These are phyloP conservation scores for Myxozyma monticola DNA, from an alignment of 805 yeast genomes.

Conservation along the genomic window DNA sequence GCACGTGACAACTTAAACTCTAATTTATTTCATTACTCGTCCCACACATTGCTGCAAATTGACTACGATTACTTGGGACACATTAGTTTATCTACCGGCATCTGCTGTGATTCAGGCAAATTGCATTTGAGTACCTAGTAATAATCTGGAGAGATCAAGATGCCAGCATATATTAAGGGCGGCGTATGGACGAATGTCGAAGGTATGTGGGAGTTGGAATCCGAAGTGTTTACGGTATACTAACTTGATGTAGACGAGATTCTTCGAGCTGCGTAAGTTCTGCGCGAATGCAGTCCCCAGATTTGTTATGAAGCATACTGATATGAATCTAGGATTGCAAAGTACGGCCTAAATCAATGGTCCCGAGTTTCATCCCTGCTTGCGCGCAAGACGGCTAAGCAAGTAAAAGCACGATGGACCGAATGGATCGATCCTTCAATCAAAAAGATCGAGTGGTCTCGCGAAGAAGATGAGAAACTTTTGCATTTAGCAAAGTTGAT, in stretches of 20 bases:
- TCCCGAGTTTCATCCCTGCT: conserved; percentile 83
- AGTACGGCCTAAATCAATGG: conserved; percentile 95
- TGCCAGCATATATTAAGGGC: conserved; percentile 75
- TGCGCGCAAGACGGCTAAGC: conserved; percentile 83
- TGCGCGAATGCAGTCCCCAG: neutral
- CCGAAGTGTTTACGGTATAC: conserved; percentile 26
- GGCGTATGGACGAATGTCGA: conserved; percentile 85
- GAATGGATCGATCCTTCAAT: conserved; percentile 82
- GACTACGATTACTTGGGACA: too few species aligned
- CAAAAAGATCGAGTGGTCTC: conserved; percentile 64
- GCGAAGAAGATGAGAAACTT: conserved; percentile 73
- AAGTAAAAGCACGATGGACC: conserved; percentile 89
- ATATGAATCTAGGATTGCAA: conserved; percentile 51
- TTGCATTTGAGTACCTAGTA: too few species aligned
- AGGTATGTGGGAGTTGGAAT: conserved; percentile 19
- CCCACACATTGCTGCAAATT: too few species aligned
- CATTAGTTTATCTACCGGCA: too few species aligned
- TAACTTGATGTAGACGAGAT: conserved; percentile 61
- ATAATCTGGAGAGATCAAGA: neutral
- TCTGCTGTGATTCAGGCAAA: too few species aligned
- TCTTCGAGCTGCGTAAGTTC: conserved; percentile 67
- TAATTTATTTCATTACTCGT: too few species aligned
- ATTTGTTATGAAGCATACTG: neutral
- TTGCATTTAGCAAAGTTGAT: conserved; percentile 63
- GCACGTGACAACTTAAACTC: too few species aligned